Evolutionary conservation across 2,329 filamentous ascomycete species (phyloP).

Genomic region (Seiridium cupressi): DNA sequence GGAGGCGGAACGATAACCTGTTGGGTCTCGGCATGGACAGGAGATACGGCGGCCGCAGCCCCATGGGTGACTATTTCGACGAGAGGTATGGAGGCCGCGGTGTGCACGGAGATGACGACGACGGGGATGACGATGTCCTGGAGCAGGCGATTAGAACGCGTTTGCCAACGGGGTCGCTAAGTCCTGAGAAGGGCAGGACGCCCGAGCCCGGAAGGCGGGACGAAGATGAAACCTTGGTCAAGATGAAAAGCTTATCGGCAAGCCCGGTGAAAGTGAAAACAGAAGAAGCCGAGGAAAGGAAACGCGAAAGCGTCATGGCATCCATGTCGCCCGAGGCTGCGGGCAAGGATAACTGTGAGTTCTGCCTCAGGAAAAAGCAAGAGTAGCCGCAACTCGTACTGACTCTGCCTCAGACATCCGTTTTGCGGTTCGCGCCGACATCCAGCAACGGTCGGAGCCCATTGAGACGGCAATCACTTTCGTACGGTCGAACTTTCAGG

Average conservation of each 20-base stretch:
- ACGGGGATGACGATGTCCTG: constrained; percentile 40
- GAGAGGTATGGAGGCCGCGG: constrained; percentile 24
- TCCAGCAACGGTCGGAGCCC: constrained; percentile 81
- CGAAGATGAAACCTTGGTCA: constrained; percentile 36
- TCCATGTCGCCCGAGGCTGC: constrained; percentile 27
- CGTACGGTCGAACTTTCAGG: constrained; percentile 56
- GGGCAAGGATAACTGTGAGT: constrained; percentile 50
- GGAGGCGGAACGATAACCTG: constrained; percentile 56
- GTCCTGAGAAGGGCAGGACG: constrained; percentile 52
- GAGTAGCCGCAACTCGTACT: background rate
- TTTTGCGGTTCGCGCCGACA: constrained; percentile 82
- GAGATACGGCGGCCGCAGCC: constrained; percentile 14
- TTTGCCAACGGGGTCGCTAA: constrained; percentile 53
- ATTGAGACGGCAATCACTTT: constrained; percentile 72
- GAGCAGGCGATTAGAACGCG: constrained; percentile 53
- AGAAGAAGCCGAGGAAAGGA: constrained; percentile 15
- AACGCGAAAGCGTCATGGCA: constrained; percentile 24
- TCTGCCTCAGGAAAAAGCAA: background rate
- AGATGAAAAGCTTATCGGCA: constrained; percentile 29
- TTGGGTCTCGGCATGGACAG: constrained; percentile 42
- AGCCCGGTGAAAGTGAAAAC: constrained; percentile 19
- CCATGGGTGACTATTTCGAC: constrained; percentile 11
- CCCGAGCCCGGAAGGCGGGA: constrained; percentile 36
- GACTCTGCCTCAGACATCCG: constrained; percentile 65
- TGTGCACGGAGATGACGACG: constrained; percentile 20